Evolutionary conservation across 1,284 basidiomycete genomes (phyloP).

Genomic region (Ustilago tritici): DNA sequence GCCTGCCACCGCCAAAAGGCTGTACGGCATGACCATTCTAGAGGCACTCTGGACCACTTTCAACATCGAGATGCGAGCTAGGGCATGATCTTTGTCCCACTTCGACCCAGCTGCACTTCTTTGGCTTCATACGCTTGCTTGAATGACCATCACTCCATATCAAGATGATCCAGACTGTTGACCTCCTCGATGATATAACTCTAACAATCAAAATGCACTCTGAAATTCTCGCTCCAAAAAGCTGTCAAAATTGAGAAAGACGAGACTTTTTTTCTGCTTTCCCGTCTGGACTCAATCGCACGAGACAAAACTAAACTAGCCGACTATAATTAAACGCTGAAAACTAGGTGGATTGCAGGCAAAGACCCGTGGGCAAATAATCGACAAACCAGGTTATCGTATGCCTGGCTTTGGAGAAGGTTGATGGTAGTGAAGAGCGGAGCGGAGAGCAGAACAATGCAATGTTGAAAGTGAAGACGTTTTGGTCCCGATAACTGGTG

Average conservation of each 20-base stretch:
- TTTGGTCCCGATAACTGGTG: too few relatives aligned
- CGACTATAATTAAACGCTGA: too few relatives aligned
- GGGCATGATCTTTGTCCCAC: conserved; percentile 15
- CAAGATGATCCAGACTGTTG: not conserved
- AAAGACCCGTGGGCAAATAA: too few relatives aligned
- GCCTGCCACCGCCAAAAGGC: conserved; percentile 34
- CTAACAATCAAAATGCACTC: not conserved
- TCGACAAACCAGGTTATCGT: too few relatives aligned
- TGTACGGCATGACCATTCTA: conserved; percentile 43
- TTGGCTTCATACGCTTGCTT: not conserved
- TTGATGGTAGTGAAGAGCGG: too few relatives aligned
- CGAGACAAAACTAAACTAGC: too few relatives aligned
- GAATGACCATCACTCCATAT: not conserved
- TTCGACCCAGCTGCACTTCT: not conserved
- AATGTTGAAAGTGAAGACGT: too few relatives aligned
- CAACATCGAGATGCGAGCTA: conserved; percentile 44
- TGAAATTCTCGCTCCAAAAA: conserved; percentile 1
- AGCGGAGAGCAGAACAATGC: too few relatives aligned
- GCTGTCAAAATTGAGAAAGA: not conserved
- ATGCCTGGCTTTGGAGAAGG: too few relatives aligned
- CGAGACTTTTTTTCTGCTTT: not conserved
- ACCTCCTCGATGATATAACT: not conserved
- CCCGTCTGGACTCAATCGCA: too few relatives aligned
- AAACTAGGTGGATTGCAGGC: too few relatives aligned
- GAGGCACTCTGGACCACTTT: conserved; percentile 44